These are phyloP conservation scores for Aegle marmelos DNA, from an alignment of 345 rosid genomes.

Conservation along the genomic window DNA sequence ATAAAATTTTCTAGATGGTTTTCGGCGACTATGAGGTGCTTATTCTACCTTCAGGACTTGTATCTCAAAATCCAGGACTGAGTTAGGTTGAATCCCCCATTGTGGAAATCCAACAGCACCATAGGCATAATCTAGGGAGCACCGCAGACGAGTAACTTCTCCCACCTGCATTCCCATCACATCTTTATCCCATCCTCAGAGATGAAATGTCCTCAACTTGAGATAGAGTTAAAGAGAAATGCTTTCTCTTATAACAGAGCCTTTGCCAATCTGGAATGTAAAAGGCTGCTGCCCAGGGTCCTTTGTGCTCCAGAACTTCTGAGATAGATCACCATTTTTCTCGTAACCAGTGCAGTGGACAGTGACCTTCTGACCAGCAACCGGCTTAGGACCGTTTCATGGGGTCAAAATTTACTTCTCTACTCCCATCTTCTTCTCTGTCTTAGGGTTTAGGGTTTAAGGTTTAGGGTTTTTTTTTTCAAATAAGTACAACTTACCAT, in stretches of 20 bases:
- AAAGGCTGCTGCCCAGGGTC: conserved; percentile 82
- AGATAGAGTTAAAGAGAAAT: neutral
- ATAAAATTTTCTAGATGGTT: neutral
- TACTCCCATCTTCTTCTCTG: conserved; percentile 34
- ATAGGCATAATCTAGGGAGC: conserved; percentile 92
- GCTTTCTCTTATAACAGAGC: conserved; percentile 60
- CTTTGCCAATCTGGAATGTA: conserved; percentile 77
- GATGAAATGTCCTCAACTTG: neutral
- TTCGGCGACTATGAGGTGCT: conserved; percentile 13
- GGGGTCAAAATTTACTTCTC: conserved; percentile 22
- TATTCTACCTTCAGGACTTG: conserved; percentile 66
- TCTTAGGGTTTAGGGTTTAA: too few relatives aligned
- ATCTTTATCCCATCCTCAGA: conserved; percentile 87
- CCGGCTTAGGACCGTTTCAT: conserved; percentile 11
- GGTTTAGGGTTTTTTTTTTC: too few relatives aligned
- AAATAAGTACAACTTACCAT: neutral
- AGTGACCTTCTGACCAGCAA: conserved; percentile 58
- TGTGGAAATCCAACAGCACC: conserved; percentile 76
- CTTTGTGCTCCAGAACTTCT: conserved; percentile 96
- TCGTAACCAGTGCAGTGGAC: conserved; percentile 77
- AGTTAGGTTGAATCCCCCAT: conserved; percentile 92
- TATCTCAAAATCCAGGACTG: conserved; percentile 79
- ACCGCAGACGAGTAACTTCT: conserved; percentile 88
- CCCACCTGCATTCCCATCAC: conserved; percentile 94
- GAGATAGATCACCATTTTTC: conserved; percentile 76